Evolutionary conservation across 2,329 filamentous ascomycete species (phyloP), one percentile per base, ranked within the genome.

Genomic region (Alternaria hordeiaustralica): DNA sequence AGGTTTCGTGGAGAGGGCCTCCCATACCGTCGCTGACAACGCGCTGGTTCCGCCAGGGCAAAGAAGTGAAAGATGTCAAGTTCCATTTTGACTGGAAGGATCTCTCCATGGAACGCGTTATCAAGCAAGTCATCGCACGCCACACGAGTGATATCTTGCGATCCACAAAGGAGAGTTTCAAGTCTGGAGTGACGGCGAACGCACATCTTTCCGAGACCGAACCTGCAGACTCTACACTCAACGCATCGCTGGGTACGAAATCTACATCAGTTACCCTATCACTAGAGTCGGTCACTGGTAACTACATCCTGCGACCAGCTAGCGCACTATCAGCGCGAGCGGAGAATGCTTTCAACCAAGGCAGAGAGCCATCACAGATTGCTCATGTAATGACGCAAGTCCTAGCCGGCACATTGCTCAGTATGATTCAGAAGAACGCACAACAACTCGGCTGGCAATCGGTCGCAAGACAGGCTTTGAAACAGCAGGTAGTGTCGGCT

Each of bases 11-110:
- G 78, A 74, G 74, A 60, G 77, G 75, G 5, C 71, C 73, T 7
- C 65, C 72, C 6, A 65, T 77, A 21, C 71, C 80, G 11, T 74
- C 73, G 15, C 67, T 96, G 49, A 85, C 83, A 3, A 81, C 90
- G 43, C 90, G 93, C 68, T 99, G 96, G 95, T 94, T 96, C 78
- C 89, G 92, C 61, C 90, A 95, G 74, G 90, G 90, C 66, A 90
- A 91, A 71, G 92, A 95, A 76, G 88, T 94, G 44, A 86, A 87
- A 65, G 87, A 91, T 60, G 82, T 84, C n/a, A 81, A 88, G n/a
- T 85, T 97, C 26, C 77, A 85, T 2, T 84, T 97, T 33, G 87
- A 96, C 74, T 82, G 86, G 49, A 82, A 87, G 45, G 82, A 86
- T 12, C 84, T 98, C 21, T 96, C 92, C 3, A 86, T 92, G 54